Base-by-base conservation (phyloP, 2,329 filamentous ascomycete genomes). In the Fusarium praegraminearum region DNA sequence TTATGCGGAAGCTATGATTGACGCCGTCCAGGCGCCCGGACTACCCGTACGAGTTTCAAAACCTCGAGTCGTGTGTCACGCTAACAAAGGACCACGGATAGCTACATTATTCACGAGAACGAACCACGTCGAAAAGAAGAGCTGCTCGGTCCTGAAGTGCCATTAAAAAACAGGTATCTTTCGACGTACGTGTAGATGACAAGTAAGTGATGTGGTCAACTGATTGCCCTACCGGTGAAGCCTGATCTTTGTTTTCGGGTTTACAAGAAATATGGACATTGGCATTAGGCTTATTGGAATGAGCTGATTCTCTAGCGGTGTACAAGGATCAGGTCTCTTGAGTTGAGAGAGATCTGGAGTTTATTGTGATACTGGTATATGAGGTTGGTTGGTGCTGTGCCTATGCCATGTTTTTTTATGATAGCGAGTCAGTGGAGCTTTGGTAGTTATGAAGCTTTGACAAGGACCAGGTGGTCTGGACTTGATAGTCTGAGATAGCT, bases 11-110 rank as follows among this genome's bases (percentile, higher is more conserved):
- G 45, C 65, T 56, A 22, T 58, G 40, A 36, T 33, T 56, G 26
- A 65, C 22, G 32, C 47, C 61, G 62, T 52, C 66, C 62, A 53
- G 62, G 35, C 32, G 24, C 49, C 30, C 62, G 52, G 66, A 67
- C 36, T 58, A 45, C 41, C 24, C 54, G 52, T 33, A 54, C 30
- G 32, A 47, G 66, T 60, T 62, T 57, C 50, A 56, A 47, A 41
- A 49, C 26, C 33, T 49, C 28, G 67, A 62, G 59, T 70, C 56
- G 56, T 49, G 60, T 44, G 24, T 45, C 47, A 52, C 65, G 61
- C 69, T 71, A 71, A 57, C 22, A 9, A 41, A 24, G 26, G 13
- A 40, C 55, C 26, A 40, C n/a, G 44, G 16, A 40, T 40, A 44
- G 16, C 35, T 44, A 36, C n/a, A 53, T 54, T 32, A 26, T 61